Evolutionary conservation across 257 asterid species (phyloP), one percentile per base, ranked within the genome.

Genomic region (Dorcoceras hygrometricum): DNA sequence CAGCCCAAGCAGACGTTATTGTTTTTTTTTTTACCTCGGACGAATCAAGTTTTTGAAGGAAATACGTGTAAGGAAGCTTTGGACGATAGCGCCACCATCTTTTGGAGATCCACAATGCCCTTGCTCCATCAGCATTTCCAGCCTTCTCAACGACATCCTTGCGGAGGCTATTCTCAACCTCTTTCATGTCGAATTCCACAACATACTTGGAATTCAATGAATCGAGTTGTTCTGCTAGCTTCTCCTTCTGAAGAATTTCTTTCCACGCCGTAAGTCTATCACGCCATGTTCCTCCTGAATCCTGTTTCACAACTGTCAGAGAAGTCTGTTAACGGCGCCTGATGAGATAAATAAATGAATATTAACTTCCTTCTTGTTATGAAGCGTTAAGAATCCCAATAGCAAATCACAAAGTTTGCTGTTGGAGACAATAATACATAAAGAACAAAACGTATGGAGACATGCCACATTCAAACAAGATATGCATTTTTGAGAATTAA

Each of bases 71-170:
- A 31, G 99, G 97, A 79, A 93, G 95, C 75, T 90, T 93, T 32
- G 99, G 97, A 39, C 97, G 95, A 83, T 93, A 93, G 65, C 92
- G 93, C 99, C 99, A 93, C 99, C 99, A 93, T 85, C 99, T 83
- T 77, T 93, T 93, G 66, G 99, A 82, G 75, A 90, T 88, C 99
- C 99, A 93, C 71, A 90, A 60, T 18, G 95, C 97, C 73, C 96
- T 81, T 57, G 89, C 83, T 80, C 99, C 96, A 43, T 72, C 81
- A 34, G 80, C 67, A 28, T 76, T 80, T 54, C 68, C 79, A 22
- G 79, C 89, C 85, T 87, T 93, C 79, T 88, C 96, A 53, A 77
- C 82, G 56, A 93, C 76, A 75, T 88, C 97, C 82, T 86, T 90
- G 63, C 89, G 92, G 71, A 93, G 96, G 75, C 95, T 93, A 59